Percentiles rank a stretch among this genome's conserved stretches.
Evolutionary conservation across 192 early-diverging fungal genomes (phyloP).

Genomic region (Irineochytrium annulatum): DNA sequence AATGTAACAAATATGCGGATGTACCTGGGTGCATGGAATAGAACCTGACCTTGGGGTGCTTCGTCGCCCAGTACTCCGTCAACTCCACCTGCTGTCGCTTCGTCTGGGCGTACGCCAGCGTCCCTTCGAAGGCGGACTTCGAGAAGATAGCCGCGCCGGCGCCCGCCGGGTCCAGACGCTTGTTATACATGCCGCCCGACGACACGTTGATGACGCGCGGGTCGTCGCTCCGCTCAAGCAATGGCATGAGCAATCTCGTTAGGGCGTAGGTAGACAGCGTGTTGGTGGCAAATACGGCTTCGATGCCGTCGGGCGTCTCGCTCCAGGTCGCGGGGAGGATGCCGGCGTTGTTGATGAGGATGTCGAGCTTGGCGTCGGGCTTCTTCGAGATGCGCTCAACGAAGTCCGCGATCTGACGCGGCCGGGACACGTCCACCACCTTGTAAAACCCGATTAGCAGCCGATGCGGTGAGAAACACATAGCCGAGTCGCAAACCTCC

Average conservation of each 20-base stretch:
- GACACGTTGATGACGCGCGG: conserved; percentile 17
- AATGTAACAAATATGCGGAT: too few relatives aligned
- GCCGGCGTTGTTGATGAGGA: conserved; percentile 39
- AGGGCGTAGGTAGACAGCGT: conserved; percentile 19
- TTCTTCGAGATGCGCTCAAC: conserved; percentile 7
- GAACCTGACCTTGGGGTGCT: conserved; percentile 18
- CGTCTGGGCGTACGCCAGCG: conserved; percentile 22
- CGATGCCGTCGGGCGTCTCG: conserved; percentile 23
- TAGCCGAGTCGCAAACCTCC: background rate
- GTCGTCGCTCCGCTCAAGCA: background rate
- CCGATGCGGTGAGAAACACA: background rate
- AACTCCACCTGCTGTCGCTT: conserved; percentile 33
- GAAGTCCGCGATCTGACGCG: conserved; percentile 2
- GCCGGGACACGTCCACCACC: conserved; percentile 2
- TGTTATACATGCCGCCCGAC: conserved; percentile 30
- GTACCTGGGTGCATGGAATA: conserved; percentile 26
- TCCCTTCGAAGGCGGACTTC: conserved; percentile 9
- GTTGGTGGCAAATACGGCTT: conserved; percentile 27
- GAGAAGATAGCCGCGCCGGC: background rate
- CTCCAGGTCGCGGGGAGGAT: conserved; percentile 7
- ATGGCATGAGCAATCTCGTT: conserved; percentile 23
- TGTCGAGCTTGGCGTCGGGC: background rate
- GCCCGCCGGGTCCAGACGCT: conserved; percentile 3
- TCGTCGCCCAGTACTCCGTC: conserved; percentile 22
- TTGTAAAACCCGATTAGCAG: background rate